A percentile compares a stretch with the other conserved stretches of the same genome.
phyloP scores from a whole-genome alignment of 225 moss, liverwort and hornwort genomes.

The Straminergon stramineum region DNA sequence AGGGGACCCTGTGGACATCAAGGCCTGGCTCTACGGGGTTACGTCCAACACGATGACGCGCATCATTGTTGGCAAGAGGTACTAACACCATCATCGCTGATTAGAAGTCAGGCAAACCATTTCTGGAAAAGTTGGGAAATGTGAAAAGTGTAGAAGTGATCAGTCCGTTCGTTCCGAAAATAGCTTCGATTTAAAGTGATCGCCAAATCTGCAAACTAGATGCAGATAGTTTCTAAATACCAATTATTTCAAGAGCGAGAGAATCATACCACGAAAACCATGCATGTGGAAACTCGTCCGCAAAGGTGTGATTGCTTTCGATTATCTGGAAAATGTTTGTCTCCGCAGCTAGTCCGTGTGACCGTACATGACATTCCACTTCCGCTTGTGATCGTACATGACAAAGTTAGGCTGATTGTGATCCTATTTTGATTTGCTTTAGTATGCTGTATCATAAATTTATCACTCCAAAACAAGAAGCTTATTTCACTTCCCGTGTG shows the following conservation, averaged over 20 bases:
- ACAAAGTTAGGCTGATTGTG: too few relatives aligned
- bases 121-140: not conserved
- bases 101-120: not conserved
- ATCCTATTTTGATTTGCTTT: not conserved
- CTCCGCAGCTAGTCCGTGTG: not conserved
- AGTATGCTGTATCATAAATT: not conserved
- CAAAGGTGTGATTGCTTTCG: not conserved
- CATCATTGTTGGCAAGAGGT: constrained; percentile 2
- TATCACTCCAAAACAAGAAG: not conserved
- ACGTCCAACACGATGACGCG: constrained; percentile 8
- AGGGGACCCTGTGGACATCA: not conserved
- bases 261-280: not conserved
- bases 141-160: not conserved
- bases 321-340: not conserved
- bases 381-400: not conserved
- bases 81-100: not conserved
- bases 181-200: not conserved
- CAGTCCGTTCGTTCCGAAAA: not conserved
- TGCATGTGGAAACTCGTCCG: not conserved
- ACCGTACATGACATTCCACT: not conserved
- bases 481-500: not conserved
- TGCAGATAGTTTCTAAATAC: not conserved
- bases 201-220: not conserved
- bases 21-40: not conserved
- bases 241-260: not conserved